These are phyloP conservation scores for bread wheat (Triticum aestivum) DNA, from an alignment of 176 grass and related monocot species.

Conservation along the genomic window IWGSC_CS_RefSeq_v2.1 NC_057799.1:102703064-102703563, in stretches of 20 bases:
- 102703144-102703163: conserved; percentile 32
- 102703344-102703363: conserved; percentile 35
- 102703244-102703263: conserved; percentile 43
- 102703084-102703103: conserved; percentile 51
- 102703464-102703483: conserved; percentile 32
- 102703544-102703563: conserved; percentile 49
- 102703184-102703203: conserved; percentile 74
- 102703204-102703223: conserved; percentile 60
- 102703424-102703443: conserved; percentile 61
- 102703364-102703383: conserved; percentile 41
- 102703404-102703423: conserved; percentile 54
- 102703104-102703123: conserved; percentile 70
- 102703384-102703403: conserved; percentile 38
- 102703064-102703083: conserved; percentile 50
- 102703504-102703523: conserved; percentile 53
- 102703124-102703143: conserved; percentile 52
- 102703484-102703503: conserved; percentile 44
- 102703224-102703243: conserved; percentile 41
- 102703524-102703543: conserved; percentile 48
- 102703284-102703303: conserved; percentile 48
- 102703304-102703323: conserved; percentile 53
- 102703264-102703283: conserved; percentile 49
- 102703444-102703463: conserved; percentile 28
- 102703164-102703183: conserved; percentile 42
- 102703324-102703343: conserved; percentile 52